Evolutionary conservation across 768 basidiomycete genomes (phyloP), one percentile per base, ranked within the genome.

Genomic region (Cystofilobasidium capitatum): DNA sequence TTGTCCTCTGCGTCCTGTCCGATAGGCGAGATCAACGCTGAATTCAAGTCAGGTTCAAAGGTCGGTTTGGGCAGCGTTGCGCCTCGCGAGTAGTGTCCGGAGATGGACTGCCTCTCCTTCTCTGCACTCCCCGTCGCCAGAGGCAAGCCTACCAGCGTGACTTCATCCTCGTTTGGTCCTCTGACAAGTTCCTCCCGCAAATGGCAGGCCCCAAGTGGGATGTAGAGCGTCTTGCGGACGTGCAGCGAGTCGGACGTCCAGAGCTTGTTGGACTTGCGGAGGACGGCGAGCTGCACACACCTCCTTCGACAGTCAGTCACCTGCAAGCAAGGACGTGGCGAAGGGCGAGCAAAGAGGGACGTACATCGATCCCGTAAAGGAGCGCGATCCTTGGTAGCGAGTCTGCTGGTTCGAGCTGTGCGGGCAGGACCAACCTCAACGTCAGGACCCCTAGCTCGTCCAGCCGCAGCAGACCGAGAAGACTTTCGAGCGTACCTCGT

Each of bases 191-290:
- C 58, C 42, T 45, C 62, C 26, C 63, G 36, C 42, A 69, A 54
- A 8, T 42, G 35, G 58, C 77, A 78, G 1, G 76, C 75, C n/a
- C 75, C 79, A 51, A 80, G 73, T 0, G 93, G 91, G 65, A 98
- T 86, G 73, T 88, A 86, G 40, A 96, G 83, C 8, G 84, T 80
- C 55, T 85, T 85, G 35, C 93, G 87, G 39, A 92, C 82, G 77
- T 94, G 90, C 55, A 99, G 88, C 0, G 90, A 83, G 75, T 98
- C 96, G 9, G 89, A 87, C 8, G 90, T 76, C 96, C 96, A 99
- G 10, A 99, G 80, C 71, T 92, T 89, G 76, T 99, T 99, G 58
- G 86, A 86, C 71, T 85, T 82, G 58, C 93, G 86, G 16, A 99
- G 82, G 17, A 88, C 86, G 33, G 89, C 82, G 62, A 79, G 73